A percentile compares a stretch with the other conserved stretches of the same genome.
Evolutionary conservation across 78 protist species (phyloP).

Genomic region (Creolimax fragrantissima): DNA sequence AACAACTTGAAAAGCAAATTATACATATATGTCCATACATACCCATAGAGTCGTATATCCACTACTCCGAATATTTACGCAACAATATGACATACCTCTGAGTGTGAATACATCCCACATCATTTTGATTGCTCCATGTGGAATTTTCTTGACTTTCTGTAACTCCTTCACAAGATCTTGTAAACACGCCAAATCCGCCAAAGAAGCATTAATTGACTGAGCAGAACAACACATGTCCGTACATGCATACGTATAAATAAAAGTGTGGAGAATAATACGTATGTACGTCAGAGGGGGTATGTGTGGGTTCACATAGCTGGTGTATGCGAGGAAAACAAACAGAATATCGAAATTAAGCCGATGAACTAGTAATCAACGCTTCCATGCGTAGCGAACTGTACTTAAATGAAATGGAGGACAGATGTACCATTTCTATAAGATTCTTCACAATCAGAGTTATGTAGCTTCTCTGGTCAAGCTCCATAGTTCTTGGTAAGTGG

Average conservation of each 20-base stretch:
- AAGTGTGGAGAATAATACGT: background rate
- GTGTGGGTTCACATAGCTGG: background rate
- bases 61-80: too few species aligned
- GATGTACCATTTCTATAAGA: background rate
- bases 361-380: too few species aligned
- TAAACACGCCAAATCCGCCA: background rate
- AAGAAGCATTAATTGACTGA: background rate
- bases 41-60: too few species aligned
- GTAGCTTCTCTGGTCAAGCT: background rate
- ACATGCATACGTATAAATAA: background rate
- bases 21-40: too few species aligned
- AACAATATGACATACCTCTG: background rate
- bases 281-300: background rate
- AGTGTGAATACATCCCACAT: slow-evolving; percentile 56
- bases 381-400: too few species aligned
- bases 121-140: background rate
- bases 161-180: background rate
- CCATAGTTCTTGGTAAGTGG: background rate
- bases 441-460: background rate
- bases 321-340: too few species aligned
- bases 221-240: too few species aligned
- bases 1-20: too few species aligned
- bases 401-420: too few species aligned
- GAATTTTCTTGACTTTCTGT: background rate
- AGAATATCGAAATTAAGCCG: too few species aligned